Evolutionary conservation across 2,329 filamentous ascomycete genomes (phyloP).

Genomic region (Aspergillus tanneri): DNA sequence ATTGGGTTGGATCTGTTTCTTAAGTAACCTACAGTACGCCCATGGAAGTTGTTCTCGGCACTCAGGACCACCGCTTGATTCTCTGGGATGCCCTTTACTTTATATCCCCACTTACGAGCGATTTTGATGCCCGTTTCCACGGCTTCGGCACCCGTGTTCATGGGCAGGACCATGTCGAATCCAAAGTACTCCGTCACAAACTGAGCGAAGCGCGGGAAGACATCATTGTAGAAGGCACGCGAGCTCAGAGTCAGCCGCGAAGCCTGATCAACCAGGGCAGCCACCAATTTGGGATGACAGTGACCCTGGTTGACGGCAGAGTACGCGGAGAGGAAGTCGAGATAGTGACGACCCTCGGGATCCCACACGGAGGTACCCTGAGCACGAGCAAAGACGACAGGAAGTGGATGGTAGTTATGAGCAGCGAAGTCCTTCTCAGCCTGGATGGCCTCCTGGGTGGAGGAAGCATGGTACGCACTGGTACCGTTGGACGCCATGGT

Average conservation of each 20-base stretch:
- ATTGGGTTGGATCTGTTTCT: slow-evolving; percentile 1
- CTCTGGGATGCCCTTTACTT: slow-evolving; percentile 84
- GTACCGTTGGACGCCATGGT: slow-evolving; percentile 31
- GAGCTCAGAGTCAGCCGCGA: slow-evolving; percentile 86
- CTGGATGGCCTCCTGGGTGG: slow-evolving; percentile 75
- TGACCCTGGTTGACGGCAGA: slow-evolving; percentile 97
- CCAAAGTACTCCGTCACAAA: slow-evolving; percentile 86
- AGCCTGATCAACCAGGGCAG: slow-evolving; percentile 85
- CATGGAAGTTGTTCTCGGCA: slow-evolving; percentile 92
- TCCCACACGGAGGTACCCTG: slow-evolving; percentile 92
- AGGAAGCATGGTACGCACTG: slow-evolving; percentile 67
- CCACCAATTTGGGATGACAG: slow-evolving; percentile 93
- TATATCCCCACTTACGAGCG: slow-evolving; percentile 97
- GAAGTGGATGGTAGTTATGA: slow-evolving; percentile 98
- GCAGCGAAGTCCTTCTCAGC: slow-evolving; percentile 82
- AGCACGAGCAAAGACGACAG: slow-evolving; percentile 86
- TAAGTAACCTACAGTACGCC: slow-evolving; percentile 70
- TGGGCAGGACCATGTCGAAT: slow-evolving; percentile 96
- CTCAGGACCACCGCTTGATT: slow-evolving; percentile 82
- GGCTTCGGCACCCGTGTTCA: slow-evolving; percentile 97
- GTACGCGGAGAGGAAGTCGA: slow-evolving; percentile 98
- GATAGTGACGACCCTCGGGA: slow-evolving; percentile 89
- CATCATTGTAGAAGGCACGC: slow-evolving; percentile 96
- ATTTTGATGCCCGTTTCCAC: slow-evolving; percentile 96
- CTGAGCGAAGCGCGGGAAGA: slow-evolving; percentile 92